Evolutionary conservation across 352 stramenopile species (phyloP).

Genomic region (Aphanomyces astaci): DNA sequence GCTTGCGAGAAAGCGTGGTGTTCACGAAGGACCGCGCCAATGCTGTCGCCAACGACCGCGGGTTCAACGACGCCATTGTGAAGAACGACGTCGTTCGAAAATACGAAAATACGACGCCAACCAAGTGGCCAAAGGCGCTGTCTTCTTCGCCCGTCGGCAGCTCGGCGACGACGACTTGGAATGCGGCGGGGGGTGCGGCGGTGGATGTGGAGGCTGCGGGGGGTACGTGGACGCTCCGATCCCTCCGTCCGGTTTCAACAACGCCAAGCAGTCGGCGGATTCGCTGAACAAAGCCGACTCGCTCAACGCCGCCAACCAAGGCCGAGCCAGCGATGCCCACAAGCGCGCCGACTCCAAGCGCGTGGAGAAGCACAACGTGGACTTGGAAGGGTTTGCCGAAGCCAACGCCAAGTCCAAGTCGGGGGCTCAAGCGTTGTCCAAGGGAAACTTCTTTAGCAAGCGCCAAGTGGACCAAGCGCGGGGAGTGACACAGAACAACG

Average conservation of each 20-base stretch:
- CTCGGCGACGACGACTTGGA: neutral
- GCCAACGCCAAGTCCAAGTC: slow-evolving; percentile 11
- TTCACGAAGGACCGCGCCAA: neutral
- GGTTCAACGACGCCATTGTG: neutral
- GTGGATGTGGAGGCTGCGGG: neutral
- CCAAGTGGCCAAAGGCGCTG: neutral
- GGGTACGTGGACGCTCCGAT: neutral
- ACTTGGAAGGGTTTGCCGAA: neutral
- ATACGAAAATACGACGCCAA: neutral
- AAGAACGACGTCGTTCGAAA: slow-evolving; percentile 7
- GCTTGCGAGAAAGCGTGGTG: neutral
- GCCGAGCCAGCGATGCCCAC: neutral
- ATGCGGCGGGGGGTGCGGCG: neutral
- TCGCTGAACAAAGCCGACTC: slow-evolving; percentile 1
- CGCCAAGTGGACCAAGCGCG: neutral
- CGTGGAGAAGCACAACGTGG: neutral
- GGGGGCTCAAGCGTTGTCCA: neutral
- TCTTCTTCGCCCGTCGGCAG: neutral
- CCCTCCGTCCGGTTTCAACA: neutral
- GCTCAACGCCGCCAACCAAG: slow-evolving; percentile 1
- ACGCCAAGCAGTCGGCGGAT: neutral
- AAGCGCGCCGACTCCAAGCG: neutral
- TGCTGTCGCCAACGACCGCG: slow-evolving; percentile 7
- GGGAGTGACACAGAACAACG: neutral
- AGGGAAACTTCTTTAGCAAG: slow-evolving; percentile 2